Evolutionary conservation across 202 grass and related monocot species (phyloP).

Genomic region (Setaria viridis): DNA sequence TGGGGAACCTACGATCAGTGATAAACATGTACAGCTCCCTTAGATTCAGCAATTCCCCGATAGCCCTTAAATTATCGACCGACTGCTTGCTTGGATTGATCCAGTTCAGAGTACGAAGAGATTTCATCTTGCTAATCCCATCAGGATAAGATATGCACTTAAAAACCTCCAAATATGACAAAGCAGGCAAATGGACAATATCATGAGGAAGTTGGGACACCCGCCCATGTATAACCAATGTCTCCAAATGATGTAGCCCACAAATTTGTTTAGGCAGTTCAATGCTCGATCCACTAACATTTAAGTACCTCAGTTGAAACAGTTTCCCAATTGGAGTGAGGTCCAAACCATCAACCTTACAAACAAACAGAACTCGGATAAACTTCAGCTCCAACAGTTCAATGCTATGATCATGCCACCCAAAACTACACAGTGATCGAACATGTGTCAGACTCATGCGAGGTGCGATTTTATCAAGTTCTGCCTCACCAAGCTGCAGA

Average conservation of each 20-base stretch:
- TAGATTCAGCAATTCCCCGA: constrained; percentile 7
- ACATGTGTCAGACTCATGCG: neutral
- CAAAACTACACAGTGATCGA: neutral
- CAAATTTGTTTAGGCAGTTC: neutral
- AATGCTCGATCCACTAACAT: neutral
- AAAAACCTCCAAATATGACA: neutral
- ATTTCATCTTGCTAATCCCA: constrained; percentile 4
- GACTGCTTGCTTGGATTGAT: constrained; percentile 3
- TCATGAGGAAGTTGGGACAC: neutral
- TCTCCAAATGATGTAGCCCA: neutral
- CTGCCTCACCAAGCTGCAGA: neutral
- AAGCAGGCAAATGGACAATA: neutral
- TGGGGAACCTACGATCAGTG: neutral
- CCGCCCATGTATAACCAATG: neutral
- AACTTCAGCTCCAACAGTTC: neutral
- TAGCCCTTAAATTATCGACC: neutral
- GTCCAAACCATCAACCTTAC: neutral
- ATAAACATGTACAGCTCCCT: neutral
- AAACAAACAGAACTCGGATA: constrained; percentile 17
- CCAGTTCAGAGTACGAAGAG: neutral
- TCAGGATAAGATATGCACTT: neutral
- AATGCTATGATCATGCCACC: neutral
- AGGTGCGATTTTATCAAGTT: neutral
- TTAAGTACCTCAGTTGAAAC: constrained; percentile 4
- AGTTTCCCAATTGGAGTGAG: neutral